These are phyloP conservation scores for Heteromeles arbutifolia DNA, from an alignment of 306 rosid species.

Conservation along the genomic window DNA sequence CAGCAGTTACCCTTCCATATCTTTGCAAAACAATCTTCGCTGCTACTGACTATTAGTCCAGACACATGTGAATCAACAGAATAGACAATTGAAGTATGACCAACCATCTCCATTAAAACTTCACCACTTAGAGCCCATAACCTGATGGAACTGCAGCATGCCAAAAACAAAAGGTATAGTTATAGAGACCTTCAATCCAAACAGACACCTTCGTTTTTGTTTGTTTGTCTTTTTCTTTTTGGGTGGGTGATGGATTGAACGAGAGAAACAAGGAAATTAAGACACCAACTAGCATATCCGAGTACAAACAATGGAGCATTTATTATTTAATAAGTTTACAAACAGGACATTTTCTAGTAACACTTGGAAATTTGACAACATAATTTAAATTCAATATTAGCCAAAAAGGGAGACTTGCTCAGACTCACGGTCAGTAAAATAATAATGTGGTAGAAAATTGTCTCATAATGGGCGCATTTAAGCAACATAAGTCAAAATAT, in stretches of 20 bases:
- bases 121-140: slow-evolving; percentile 85
- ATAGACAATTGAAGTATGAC: slow-evolving; percentile 84
- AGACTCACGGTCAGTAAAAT: not conserved
- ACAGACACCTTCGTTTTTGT: not conserved
- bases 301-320: not conserved
- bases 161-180: slow-evolving; percentile 12
- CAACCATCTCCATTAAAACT: slow-evolving; percentile 87
- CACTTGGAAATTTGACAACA: not conserved
- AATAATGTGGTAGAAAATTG: not conserved
- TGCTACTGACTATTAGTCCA: slow-evolving; percentile 80
- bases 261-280: not conserved
- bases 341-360: not conserved
- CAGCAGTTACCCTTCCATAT: slow-evolving; percentile 79
- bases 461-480: not conserved
- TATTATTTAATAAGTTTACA: not conserved
- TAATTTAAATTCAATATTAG: not conserved
- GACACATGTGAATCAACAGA: slow-evolving; percentile 88
- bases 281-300: not conserved
- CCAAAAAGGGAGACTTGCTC: not conserved
- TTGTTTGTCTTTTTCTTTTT: no score
- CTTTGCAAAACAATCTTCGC: slow-evolving; percentile 85
- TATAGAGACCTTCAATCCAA: not conserved
- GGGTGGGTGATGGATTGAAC: not conserved
- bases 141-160: slow-evolving; percentile 63
- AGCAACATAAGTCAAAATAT: not conserved